Base-by-base conservation (phyloP, 192 early-diverging fungal genomes). In the Linnemannia exigua region DNA sequence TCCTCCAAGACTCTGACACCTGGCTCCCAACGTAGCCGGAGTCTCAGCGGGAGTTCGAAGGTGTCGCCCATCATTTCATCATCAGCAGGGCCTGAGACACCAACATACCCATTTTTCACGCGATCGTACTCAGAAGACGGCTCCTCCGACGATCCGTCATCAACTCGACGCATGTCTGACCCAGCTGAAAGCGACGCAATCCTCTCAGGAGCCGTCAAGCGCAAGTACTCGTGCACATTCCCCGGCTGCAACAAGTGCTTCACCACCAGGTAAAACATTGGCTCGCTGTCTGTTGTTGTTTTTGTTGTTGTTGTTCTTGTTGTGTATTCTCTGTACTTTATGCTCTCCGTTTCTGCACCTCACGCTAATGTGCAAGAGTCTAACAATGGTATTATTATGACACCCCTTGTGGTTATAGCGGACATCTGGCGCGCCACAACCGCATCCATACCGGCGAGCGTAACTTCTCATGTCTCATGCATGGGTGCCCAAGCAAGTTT, bases 371-470 rank as follows among this genome's bases (percentile, higher is more conserved):
- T 63, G n/a, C n/a, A 37, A 36, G 2, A 38, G n/a, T 52, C 69
- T 70, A 70, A 63, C 25, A 50, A 44, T 41, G 15, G 75, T 70
- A 41, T 36, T 46, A 17, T 67, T 41, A 31, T 12, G 35, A 38
- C 61, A 8, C 16, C 63, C 67, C 28, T 70, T 48, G 20, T 16
- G 16, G 14, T 16, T 70, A 41, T 69, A 93, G 95, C 87, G 96
- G 95, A 0, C 96, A 97, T 74, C 85, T 97, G 70, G 94, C 95
- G 33, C 90, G 96, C 31, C 96, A 97, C 81, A 92, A 94, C 79
- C 90, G 96, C 25, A 94, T 97, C 63, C 96, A 97, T 86, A 95
- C 93, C 0, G 95, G 95, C n/a, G 95, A 95, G 85, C 95, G 95
- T 84, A 93, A 94, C 86, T 96, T 93, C 81, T 51, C 87, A 0